Evolutionary conservation across 139 green algal genomes (phyloP).

Genomic region (Chlamydomonas incerta): DNA sequence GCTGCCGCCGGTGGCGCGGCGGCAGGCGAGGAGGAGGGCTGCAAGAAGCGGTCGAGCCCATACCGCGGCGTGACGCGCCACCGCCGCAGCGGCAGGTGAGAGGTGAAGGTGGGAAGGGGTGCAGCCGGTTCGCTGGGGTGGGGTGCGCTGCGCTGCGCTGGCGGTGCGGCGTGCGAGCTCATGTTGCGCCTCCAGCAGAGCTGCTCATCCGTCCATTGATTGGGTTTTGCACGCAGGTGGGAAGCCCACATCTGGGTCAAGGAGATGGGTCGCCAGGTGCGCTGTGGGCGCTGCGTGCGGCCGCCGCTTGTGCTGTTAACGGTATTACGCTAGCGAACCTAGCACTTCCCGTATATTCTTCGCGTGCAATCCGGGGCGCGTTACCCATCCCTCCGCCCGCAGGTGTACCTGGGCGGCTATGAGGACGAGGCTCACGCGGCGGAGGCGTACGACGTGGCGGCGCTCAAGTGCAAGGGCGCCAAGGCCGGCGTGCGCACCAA

Average conservation of each 20-base stretch:
- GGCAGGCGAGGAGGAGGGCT: not conserved
- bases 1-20: no score
- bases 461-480: slow-evolving; percentile 82
- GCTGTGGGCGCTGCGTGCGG: slow-evolving; percentile 8
- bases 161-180: no score
- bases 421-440: slow-evolving; percentile 90
- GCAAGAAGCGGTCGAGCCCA: slow-evolving; percentile 51
- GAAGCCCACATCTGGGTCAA: slow-evolving; percentile 92
- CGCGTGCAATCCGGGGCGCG: not conserved
- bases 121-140: no score
- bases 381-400: not conserved
- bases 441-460: slow-evolving; percentile 92
- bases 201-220: no score
- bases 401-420: slow-evolving; percentile 78
- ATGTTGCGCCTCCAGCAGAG: no score
- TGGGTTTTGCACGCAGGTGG: no score
- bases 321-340: no score
- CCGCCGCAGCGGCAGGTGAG: slow-evolving; percentile 73
- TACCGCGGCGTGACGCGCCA: slow-evolving; percentile 87
- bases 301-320: no score
- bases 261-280: slow-evolving; percentile 78
- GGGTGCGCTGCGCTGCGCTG: no score
- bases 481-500: slow-evolving; percentile 36
- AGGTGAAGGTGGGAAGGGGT: no score
- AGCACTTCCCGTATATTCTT: no score